Percentiles rank a stretch among this genome's conserved stretches.
These are phyloP conservation scores for Sclerotinia nivalis DNA, from an alignment of 2,329 filamentous ascomycete species.

Conservation along the genomic window DNA sequence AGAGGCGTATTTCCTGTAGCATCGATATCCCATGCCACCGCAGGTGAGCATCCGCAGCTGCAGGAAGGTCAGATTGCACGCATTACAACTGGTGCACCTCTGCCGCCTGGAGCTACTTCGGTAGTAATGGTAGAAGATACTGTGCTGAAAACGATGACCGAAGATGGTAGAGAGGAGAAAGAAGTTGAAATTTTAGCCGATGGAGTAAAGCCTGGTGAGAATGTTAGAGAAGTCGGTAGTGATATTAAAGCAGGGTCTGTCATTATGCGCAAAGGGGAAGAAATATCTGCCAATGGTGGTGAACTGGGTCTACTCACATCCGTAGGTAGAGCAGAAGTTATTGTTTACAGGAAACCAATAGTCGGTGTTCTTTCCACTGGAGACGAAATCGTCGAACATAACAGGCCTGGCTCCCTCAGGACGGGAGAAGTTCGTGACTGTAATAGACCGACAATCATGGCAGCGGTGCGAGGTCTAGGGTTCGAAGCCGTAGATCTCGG, in stretches of 20 bases:
- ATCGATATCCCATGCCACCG: slow-evolving; percentile 81
- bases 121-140: slow-evolving; percentile 99
- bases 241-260: slow-evolving; percentile 71
- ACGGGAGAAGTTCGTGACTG: slow-evolving; percentile 90
- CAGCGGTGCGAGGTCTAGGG: slow-evolving; percentile 71
- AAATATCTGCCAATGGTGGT: slow-evolving; percentile 83
- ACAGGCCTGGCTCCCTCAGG: slow-evolving; percentile 60
- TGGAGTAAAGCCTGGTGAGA: slow-evolving; percentile 74
- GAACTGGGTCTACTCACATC: slow-evolving; percentile 89
- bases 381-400: slow-evolving; percentile 84
- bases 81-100: slow-evolving; percentile 91
- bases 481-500: slow-evolving; percentile 83
- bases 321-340: slow-evolving; percentile 71
- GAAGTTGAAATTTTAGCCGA: slow-evolving; percentile 84
- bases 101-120: slow-evolving; percentile 84
- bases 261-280: slow-evolving; percentile 75
- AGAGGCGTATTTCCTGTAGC: slow-evolving; percentile 85
- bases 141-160: slow-evolving; percentile 69
- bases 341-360: slow-evolving; percentile 72
- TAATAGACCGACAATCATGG: slow-evolving; percentile 84
- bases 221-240: slow-evolving; percentile 87
- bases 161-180: slow-evolving; percentile 80
- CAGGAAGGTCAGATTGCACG: slow-evolving; percentile 76
- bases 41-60: slow-evolving; percentile 64
- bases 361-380: slow-evolving; percentile 91